Percentiles rank a stretch among this genome's conserved stretches.
These are phyloP conservation scores for Apiospora saccharicola DNA, from an alignment of 2,329 filamentous ascomycete species.

Conservation along the genomic window DNA sequence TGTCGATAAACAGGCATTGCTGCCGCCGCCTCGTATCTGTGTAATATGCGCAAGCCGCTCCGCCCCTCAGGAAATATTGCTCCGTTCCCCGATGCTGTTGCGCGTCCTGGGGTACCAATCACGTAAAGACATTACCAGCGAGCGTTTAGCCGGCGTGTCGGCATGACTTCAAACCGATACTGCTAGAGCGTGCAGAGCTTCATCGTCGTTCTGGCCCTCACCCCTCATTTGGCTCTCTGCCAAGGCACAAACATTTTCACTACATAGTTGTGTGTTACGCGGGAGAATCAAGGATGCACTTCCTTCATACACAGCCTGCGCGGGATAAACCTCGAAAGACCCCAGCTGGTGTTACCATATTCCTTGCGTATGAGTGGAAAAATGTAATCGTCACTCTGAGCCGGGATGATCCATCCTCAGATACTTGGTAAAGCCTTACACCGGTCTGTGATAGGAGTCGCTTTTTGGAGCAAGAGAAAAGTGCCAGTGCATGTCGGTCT, in stretches of 20 bases:
- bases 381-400: neutral
- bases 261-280: neutral
- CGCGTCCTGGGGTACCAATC: neutral
- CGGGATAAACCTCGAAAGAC: neutral
- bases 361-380: neutral
- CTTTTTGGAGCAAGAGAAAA: neutral
- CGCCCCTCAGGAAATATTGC: slow-evolving; percentile 15
- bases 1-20: slow-evolving; percentile 5
- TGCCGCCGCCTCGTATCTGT: slow-evolving; percentile 1
- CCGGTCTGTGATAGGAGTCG: neutral
- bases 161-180: neutral
- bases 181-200: neutral
- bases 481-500: neutral
- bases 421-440: neutral
- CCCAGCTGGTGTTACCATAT: neutral
- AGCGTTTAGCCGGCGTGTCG: neutral
- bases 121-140: neutral
- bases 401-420: neutral
- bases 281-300: slow-evolving; percentile 1
- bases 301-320: neutral
- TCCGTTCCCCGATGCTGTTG: neutral
- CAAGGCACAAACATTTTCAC: neutral
- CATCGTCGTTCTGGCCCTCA: slow-evolving; percentile 1
- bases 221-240: neutral
- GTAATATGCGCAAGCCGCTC: neutral